A percentile compares a stretch with the other conserved stretches of the same genome.
Evolutionary conservation across 768 basidiomycete species (phyloP).

Genomic region (Porphyrellus cyaneotinctus): DNA sequence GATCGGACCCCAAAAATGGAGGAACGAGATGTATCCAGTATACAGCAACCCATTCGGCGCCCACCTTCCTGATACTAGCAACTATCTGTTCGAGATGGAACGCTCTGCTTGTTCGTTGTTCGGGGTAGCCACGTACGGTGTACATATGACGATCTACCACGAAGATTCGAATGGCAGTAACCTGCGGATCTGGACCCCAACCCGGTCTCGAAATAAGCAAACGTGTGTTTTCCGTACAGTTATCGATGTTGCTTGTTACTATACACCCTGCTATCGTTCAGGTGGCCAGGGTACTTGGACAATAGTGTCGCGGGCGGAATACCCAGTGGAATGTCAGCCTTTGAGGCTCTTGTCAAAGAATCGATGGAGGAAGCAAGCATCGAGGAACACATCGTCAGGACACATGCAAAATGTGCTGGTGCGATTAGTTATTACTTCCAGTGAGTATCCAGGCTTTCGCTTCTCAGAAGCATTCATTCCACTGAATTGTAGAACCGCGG

Average conservation of each 20-base stretch:
- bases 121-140: slow-evolving; percentile 86
- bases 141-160: slow-evolving; percentile 78
- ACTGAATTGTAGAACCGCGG: slow-evolving; percentile 19
- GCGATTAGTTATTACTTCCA: slow-evolving; percentile 79
- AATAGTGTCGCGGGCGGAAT: slow-evolving; percentile 94
- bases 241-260: not conserved
- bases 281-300: slow-evolving; percentile 84
- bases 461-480: not conserved
- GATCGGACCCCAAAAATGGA: slow-evolving; percentile 78
- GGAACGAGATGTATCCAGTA: slow-evolving; percentile 77
- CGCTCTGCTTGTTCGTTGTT: slow-evolving; percentile 86
- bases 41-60: slow-evolving; percentile 66
- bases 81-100: slow-evolving; percentile 87
- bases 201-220: slow-evolving; percentile 78
- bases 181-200: slow-evolving; percentile 82
- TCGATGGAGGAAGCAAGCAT: slow-evolving; percentile 92
- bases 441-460: slow-evolving; percentile 32
- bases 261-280: slow-evolving; percentile 20
- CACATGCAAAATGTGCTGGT: slow-evolving; percentile 58
- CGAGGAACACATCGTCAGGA: slow-evolving; percentile 55
- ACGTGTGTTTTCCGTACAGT: slow-evolving; percentile 53
- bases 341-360: slow-evolving; percentile 84
- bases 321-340: slow-evolving; percentile 65
- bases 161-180: slow-evolving; percentile 34
- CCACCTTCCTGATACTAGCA: slow-evolving; percentile 39